Evolutionary conservation across 2,329 filamentous ascomycete species (phyloP).

Genomic region (Periconia sp.): DNA sequence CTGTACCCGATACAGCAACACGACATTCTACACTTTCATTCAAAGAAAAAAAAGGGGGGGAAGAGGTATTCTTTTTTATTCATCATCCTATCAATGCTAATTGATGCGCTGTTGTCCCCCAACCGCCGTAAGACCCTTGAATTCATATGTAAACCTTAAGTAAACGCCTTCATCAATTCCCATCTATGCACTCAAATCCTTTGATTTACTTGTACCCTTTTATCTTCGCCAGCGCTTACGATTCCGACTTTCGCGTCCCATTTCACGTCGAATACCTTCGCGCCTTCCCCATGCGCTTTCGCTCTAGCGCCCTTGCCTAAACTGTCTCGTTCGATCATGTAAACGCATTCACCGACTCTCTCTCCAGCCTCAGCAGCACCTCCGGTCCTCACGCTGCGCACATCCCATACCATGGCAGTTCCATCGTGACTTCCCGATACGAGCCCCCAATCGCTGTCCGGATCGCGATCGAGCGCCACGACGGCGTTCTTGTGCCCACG

Average conservation of each 20-base stretch:
- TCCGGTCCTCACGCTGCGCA: conserved; percentile 67
- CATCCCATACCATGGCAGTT: conserved; percentile 91
- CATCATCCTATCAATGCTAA: no score
- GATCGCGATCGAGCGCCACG: conserved; percentile 60
- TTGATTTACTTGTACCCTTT: conserved; percentile 84
- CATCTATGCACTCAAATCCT: background rate
- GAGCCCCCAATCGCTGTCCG: conserved; percentile 75
- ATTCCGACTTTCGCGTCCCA: conserved; percentile 90
- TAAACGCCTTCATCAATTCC: no score
- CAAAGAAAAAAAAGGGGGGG: no score
- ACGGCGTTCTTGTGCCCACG: conserved; percentile 81
- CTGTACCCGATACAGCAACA: no score
- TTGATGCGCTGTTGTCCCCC: no score
- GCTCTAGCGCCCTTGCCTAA: conserved; percentile 52
- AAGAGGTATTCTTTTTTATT: no score
- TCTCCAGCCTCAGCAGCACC: conserved; percentile 48
- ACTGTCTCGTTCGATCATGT: conserved; percentile 76
- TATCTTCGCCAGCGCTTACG: conserved; percentile 90
- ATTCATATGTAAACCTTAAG: no score
- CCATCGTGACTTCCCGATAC: conserved; percentile 91
- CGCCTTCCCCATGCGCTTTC: conserved; percentile 73
- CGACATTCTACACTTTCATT: no score
- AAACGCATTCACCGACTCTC: conserved; percentile 68
- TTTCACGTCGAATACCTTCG: conserved; percentile 84
- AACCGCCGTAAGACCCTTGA: no score